Base-by-base conservation (phyloP, 345 rosid species). In the Eucalyptus regnans region DNA sequence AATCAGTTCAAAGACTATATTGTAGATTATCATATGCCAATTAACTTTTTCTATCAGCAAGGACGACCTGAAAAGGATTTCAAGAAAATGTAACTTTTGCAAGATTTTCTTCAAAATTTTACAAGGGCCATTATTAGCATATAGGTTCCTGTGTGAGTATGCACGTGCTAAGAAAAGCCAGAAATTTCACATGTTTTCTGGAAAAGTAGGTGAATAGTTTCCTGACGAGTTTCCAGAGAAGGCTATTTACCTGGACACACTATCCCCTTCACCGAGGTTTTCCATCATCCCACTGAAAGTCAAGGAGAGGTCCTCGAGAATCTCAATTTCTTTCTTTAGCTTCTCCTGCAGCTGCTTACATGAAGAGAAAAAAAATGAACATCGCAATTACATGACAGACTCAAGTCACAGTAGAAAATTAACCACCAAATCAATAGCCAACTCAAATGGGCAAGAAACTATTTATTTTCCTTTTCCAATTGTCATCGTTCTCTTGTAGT, bases 251-350 rank as follows among this genome's bases (percentile, higher is more conserved):
- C 95, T 54, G 68, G 91, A 91, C 4, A 88, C 91, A n/a, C 86
- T 52, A 87, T 95, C 94, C 3, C 52, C 16, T 8, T 94, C 94
- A 20, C 96, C 93, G 44, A 94, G 95, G 92, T 91, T 95, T 85
- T 94, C 95, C 95, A 94, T 88, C 97, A 93, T 94, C 93, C 88
- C 92, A 58, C 90, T 89, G 87, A 95, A 97, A 50, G 94, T 94
- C 41, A 93, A 91, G 87, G 33, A 89, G 76, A 95, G 93, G 87
- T 91, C 94, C 92, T 94, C 92, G 5, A 97, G 96, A 87, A 95
- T 92, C 91, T 95, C 95, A 12, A 92, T 89, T 88, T 96, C 97
- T 85, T 87, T 89, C 90, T 94, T 95, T 92, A 96, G 62, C 91
- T 92, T 92, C 41, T 93, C 87, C 91, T 71, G 92, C 79, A 91